Percentiles rank a stretch among this genome's conserved stretches.
phyloP scores from a whole-genome alignment of 495 filamentous ascomycete genomes.

The Neurospora sp. region DNA sequence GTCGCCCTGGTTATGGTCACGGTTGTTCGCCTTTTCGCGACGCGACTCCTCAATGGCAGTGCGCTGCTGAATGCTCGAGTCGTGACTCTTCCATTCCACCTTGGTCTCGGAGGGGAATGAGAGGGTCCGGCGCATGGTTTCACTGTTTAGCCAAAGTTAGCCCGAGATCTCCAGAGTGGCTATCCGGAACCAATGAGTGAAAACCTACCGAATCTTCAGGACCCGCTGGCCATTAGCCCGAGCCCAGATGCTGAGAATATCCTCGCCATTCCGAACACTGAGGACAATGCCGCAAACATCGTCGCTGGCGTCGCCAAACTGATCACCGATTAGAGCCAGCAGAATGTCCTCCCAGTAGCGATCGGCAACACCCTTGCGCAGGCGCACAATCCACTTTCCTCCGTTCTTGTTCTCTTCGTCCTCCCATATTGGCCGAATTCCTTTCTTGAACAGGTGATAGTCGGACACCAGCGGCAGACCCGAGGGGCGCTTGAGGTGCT shows the following conservation, averaged over 20 bases:
- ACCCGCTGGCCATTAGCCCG: constrained; percentile 83
- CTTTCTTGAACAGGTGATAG: constrained; percentile 97
- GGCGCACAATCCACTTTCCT: constrained; percentile 91
- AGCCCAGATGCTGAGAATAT: constrained; percentile 96
- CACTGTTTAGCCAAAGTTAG: constrained; percentile 39
- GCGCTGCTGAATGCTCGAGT: constrained; percentile 68
- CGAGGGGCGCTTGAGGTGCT: constrained; percentile 83
- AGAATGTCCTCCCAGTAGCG: constrained; percentile 97
- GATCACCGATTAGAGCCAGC: constrained; percentile 84
- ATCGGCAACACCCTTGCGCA: constrained; percentile 95
- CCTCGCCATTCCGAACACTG: constrained; percentile 89
- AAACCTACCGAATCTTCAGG: constrained; percentile 84
- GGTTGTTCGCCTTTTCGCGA: constrained; percentile 56
- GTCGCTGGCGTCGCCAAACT: constrained; percentile 87
- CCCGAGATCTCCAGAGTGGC: not conserved
- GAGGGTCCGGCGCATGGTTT: constrained; percentile 85
- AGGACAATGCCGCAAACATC: constrained; percentile 92
- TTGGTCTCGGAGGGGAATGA: constrained; percentile 79
- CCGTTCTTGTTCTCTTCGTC: constrained; percentile 93
- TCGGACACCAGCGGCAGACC: constrained; percentile 85
- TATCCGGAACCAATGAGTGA: not conserved
- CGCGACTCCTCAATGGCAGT: constrained; percentile 73
- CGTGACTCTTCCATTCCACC: constrained; percentile 90
- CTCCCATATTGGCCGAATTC: constrained; percentile 95
- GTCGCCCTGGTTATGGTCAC: constrained; percentile 32